phyloP scores from a whole-genome alignment of 1,284 basidiomycete species.

The Agaricales sp. region DNA sequence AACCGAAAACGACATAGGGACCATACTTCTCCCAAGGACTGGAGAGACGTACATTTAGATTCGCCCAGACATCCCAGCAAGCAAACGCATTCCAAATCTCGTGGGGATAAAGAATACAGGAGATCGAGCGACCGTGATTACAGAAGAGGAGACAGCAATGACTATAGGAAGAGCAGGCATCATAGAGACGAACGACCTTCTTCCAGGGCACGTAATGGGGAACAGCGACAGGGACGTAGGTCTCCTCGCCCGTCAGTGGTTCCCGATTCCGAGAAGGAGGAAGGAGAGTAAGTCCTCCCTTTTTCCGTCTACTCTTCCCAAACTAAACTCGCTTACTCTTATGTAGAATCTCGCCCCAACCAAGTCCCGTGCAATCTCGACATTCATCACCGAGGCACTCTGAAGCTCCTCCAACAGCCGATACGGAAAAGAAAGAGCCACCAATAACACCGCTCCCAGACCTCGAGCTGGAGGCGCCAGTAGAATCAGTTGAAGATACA shows the following conservation, averaged over 20 bases:
- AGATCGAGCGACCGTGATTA: slow-evolving; percentile 26
- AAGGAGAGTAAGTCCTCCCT: slow-evolving; percentile 66
- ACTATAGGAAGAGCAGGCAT: slow-evolving; percentile 15
- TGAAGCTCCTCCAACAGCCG: slow-evolving; percentile 15
- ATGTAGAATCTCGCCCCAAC: slow-evolving; percentile 51
- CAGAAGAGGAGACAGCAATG: slow-evolving; percentile 25
- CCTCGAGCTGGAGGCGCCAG: slow-evolving; percentile 25
- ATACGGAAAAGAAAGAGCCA: slow-evolving; percentile 11
- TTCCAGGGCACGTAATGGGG: slow-evolving; percentile 4
- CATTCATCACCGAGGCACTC: slow-evolving; percentile 12
- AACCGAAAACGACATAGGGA: slow-evolving; percentile 45
- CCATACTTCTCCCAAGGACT: slow-evolving; percentile 45
- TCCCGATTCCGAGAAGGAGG: slow-evolving; percentile 52
- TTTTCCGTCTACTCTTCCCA: slow-evolving; percentile 8
- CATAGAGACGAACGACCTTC: slow-evolving; percentile 14
- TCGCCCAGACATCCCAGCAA: slow-evolving; percentile 23
- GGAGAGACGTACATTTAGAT: slow-evolving; percentile 65
- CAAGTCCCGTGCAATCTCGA: slow-evolving; percentile 19
- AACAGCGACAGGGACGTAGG: slow-evolving; percentile 12
- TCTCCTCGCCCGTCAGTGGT: slow-evolving; percentile 15
- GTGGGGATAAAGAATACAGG: slow-evolving; percentile 21
- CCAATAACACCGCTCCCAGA: slow-evolving; percentile 20
- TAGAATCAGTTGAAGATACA: slow-evolving; percentile 48
- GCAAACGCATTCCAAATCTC: slow-evolving; percentile 22
- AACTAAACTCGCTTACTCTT: slow-evolving; percentile 6